Evolutionary conservation across 2,329 filamentous ascomycete genomes (phyloP), one percentile per base, ranked within the genome.

Genomic region (Graphilbum fragrans): DNA sequence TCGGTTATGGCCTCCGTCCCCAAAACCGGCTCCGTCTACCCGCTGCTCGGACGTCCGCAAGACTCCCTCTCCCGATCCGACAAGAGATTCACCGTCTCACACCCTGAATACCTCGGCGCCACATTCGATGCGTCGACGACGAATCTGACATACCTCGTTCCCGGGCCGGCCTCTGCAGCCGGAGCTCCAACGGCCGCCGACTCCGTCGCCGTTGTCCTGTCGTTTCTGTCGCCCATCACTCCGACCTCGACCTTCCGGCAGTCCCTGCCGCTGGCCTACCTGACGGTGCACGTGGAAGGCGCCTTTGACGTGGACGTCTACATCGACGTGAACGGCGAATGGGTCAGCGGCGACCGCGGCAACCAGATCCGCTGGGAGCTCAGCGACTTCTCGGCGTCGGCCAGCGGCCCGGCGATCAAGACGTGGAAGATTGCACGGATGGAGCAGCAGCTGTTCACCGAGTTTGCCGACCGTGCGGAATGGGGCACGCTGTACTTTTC

Each of bases 401-500:
- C 2, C 18, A n/a, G 25, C 31, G 19, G 38, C 34, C 21, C 29
- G 5, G 31, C 46, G 31, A 42, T 83, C 44, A 82, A 84, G 62
- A 79, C 77, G 1, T 86, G 79, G 78, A 74, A 67, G 45, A 65
- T 85, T 23, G 67, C 69, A 42, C 69, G 78, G 32, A 62, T 62
- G 44, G 56, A 67, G 7, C 74, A 90, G 58, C 67, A 81, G 55
- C 65, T 84, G n/a, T 73, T 92, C 41, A 84, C 81, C 1, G 86
- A 93, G 58, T 71, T 71, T 42, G 62, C 62, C 35, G 86, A 93
- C 52, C 80, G 80, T 35, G 74, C 82, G 1, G 86, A 93, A 71
- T 93, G 86, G 86, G 86, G 86, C 4, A 81, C 77, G 22, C 59
- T 93, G 43, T 74, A 85, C 58, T 86, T 93, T 55, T 81, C 81